These are phyloP conservation scores for Pecoramyces ruminantium DNA, from an alignment of 192 early-diverging fungal genomes.

Conservation along the genomic window DNA sequence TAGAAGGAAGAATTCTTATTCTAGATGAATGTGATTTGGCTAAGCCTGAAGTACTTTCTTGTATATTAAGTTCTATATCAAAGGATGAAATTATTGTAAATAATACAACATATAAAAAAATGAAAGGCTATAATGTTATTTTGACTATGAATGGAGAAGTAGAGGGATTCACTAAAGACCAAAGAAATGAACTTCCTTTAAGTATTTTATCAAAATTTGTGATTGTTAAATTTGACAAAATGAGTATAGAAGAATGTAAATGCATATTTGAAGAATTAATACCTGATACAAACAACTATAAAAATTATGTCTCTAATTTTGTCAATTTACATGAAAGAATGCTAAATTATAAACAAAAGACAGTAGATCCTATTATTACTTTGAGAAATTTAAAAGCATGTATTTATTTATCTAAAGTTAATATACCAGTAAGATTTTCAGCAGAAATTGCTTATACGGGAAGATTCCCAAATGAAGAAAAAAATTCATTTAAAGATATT, in stretches of 20 bases:
- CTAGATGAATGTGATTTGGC: background rate
- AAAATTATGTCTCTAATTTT: background rate
- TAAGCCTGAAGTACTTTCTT: background rate
- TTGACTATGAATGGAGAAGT: background rate
- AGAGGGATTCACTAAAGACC: background rate
- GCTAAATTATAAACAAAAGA: background rate
- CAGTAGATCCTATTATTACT: background rate
- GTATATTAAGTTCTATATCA: background rate
- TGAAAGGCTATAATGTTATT: background rate
- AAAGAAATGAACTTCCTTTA: background rate
- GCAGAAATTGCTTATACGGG: background rate
- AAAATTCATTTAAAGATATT: background rate
- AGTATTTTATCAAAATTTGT: background rate
- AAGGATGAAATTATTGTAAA: background rate
- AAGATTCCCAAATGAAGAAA: background rate
- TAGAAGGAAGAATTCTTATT: background rate
- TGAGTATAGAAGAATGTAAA: background rate
- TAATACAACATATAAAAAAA: background rate
- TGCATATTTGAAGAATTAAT: background rate
- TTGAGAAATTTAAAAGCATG: background rate
- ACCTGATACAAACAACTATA: background rate
- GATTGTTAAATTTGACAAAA: background rate
- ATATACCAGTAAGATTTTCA: background rate
- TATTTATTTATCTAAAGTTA: background rate
- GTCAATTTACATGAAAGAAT: background rate